Percentiles rank a stretch among this genome's conserved stretches.
Conservation (phyloP, 352 stramenopile genomes). For the Phytophthora pini region DNA sequence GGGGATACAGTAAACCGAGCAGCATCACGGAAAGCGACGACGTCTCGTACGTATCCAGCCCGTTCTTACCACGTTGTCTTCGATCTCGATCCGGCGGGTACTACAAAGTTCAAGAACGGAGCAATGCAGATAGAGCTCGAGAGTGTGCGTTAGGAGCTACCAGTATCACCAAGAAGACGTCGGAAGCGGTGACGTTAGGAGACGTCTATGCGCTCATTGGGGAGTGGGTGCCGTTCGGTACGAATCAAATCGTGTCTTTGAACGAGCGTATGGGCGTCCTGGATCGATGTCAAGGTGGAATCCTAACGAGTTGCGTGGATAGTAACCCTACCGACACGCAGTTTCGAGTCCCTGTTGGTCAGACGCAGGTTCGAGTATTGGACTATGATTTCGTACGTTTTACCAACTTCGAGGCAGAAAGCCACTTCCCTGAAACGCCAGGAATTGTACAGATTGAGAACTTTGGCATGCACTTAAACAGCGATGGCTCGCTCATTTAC, state of each 20-base stretch:
- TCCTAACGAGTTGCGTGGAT: constrained; percentile 95
- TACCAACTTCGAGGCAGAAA: constrained; percentile 99
- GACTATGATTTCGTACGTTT: constrained; percentile 98
- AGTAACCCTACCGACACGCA: constrained; percentile 78
- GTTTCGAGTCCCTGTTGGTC: constrained; percentile 90
- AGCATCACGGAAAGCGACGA: constrained; percentile 97
- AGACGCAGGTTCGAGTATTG: constrained; percentile 96
- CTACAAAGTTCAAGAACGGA: constrained; percentile 85
- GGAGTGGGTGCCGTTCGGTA: constrained; percentile 98
- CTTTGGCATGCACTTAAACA: constrained; percentile 93
- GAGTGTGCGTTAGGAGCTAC: constrained; percentile 84
- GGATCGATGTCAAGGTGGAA: constrained; percentile 96
- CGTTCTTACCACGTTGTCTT: constrained; percentile 96
- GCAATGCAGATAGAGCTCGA: constrained; percentile 91
- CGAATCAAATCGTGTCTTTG: constrained; percentile 97
- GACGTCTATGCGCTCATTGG: constrained; percentile 96
- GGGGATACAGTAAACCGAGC: constrained; percentile 89
- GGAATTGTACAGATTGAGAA: constrained; percentile 97
- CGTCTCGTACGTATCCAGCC: constrained; percentile 97
- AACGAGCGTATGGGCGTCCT: constrained; percentile 97
- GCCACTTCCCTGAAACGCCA: constrained; percentile 94
- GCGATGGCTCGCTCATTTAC: constrained; percentile 82
- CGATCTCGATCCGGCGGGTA: constrained; percentile 82
- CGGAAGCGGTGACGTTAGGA: constrained; percentile 94
- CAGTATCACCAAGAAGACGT: constrained; percentile 92